Evolutionary conservation across 192 early-diverging fungal genomes (phyloP).

Genomic region (Coemansia sp.): DNA sequence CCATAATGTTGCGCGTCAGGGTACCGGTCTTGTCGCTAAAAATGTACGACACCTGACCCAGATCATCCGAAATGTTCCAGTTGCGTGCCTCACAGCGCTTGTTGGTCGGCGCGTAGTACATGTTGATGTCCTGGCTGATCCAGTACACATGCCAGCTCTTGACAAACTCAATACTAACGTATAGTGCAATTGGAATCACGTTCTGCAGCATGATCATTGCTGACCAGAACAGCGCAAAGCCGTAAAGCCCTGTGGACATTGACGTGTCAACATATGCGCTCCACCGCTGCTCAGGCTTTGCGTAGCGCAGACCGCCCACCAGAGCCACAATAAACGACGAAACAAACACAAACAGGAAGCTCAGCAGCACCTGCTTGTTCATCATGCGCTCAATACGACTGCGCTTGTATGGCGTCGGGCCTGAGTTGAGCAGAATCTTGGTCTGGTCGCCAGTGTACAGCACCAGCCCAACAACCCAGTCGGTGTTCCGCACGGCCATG

Average conservation of each 20-base stretch:
- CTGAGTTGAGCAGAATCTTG: conserved; percentile 91
- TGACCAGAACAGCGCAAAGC: conserved; percentile 58
- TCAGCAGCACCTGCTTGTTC: conserved; percentile 69
- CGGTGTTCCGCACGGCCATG: conserved; percentile 86
- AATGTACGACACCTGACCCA: conserved; percentile 95
- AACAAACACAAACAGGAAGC: conserved; percentile 57
- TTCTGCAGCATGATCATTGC: conserved; percentile 93
- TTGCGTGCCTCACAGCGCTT: conserved; percentile 44
- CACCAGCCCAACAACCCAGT: conserved; percentile 83
- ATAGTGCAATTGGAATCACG: conserved; percentile 94
- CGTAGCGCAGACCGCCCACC: conserved; percentile 51
- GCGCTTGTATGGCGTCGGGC: conserved; percentile 86
- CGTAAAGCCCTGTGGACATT: conserved; percentile 33
- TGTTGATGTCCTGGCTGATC: conserved; percentile 87
- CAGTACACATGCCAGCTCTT: conserved; percentile 84
- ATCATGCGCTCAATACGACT: conserved; percentile 82
- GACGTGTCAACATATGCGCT: conserved; percentile 40
- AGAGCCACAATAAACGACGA: conserved; percentile 58
- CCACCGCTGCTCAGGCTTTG: conserved; percentile 30
- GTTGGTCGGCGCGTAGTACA: conserved; percentile 62
- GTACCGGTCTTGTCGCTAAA: conserved; percentile 98
- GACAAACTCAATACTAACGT: conserved; percentile 90
- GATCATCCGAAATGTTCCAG: conserved; percentile 96
- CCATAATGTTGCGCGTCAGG: conserved; percentile 92
- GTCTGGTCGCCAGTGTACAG: conserved; percentile 86